These are phyloP conservation scores for Candida glaebosa DNA, from an alignment of 805 yeast species.

Conservation along the genomic window DNA sequence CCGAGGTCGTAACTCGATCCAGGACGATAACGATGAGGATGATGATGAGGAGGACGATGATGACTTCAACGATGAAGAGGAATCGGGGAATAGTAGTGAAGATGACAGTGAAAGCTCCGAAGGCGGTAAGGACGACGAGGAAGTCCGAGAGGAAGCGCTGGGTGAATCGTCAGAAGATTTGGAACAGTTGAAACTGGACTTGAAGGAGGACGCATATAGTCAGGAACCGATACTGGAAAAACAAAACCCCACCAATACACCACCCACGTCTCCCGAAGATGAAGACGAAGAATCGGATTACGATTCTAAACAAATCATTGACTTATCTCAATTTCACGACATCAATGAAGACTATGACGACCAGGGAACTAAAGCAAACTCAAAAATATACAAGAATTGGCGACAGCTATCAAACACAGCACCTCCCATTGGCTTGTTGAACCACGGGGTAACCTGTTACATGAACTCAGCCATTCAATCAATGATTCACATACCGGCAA, in stretches of 20 bases:
- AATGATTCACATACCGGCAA: conserved; percentile 84
- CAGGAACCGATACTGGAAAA: conserved; percentile 11
- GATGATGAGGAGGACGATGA: conserved; percentile 12
- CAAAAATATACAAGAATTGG: conserved; percentile 71
- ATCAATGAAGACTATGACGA: conserved; percentile 58
- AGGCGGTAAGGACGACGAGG: conserved; percentile 4
- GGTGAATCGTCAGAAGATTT: conserved; percentile 13
- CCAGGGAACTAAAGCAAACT: conserved; percentile 58
- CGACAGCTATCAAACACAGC: conserved; percentile 43
- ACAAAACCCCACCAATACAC: conserved; percentile 14
- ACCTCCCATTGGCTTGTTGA: conserved; percentile 72
- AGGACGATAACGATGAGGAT: conserved; percentile 22
- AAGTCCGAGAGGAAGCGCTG: conserved; percentile 8
- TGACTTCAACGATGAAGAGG: conserved; percentile 3
- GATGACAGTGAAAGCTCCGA: background rate
- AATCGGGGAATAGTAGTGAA: background rate
- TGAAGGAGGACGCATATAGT: conserved; percentile 12
- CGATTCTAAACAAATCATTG: conserved; percentile 9
- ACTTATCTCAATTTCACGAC: conserved; percentile 40
- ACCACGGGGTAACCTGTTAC: conserved; percentile 95
- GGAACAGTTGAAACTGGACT: conserved; percentile 13
- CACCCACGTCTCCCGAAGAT: conserved; percentile 35
- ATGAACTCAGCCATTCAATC: conserved; percentile 95
- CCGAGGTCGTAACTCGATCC: conserved; percentile 8
- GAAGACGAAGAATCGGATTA: conserved; percentile 9